Conservation (phyloP, 2,329 filamentous ascomycete genomes). For the Fusarium sacchari region DNA sequence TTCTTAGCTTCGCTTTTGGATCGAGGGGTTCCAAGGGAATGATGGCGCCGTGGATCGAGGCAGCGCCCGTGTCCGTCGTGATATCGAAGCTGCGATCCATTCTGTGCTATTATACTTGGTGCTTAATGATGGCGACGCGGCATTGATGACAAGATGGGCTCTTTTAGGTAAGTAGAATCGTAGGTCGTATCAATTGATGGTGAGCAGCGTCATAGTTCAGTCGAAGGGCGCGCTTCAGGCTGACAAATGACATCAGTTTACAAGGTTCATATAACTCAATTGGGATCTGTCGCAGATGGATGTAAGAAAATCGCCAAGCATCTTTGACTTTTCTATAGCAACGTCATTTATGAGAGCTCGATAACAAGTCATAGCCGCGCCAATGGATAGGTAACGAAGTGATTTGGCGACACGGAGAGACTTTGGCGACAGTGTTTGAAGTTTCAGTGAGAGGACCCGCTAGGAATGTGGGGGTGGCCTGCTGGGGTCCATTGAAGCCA, state of each 20-base stretch:
- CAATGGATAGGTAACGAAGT: background rate
- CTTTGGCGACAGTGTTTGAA: background rate
- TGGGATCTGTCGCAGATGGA: background rate
- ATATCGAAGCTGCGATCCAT: slow-evolving; percentile 15
- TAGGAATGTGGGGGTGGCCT: background rate
- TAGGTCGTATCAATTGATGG: background rate
- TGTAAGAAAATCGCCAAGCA: background rate
- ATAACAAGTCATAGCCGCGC: background rate
- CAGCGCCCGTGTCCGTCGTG: background rate
- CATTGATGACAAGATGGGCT: background rate
- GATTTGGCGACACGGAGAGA: no score
- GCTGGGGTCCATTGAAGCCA: no score
- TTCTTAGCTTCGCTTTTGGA: background rate
- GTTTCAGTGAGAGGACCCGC: fast-evolving
- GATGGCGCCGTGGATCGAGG: background rate
- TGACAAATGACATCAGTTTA: slow-evolving; percentile 8
- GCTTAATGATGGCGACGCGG: fast-evolving
- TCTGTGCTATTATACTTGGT: fast-evolving
- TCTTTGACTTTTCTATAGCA: background rate
- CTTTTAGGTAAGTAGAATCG: background rate
- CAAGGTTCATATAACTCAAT: background rate
- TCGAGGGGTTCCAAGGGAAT: slow-evolving; percentile 4
- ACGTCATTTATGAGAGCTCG: background rate
- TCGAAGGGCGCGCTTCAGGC: background rate
- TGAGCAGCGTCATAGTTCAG: background rate